Conservation (phyloP, 2,329 filamentous ascomycete genomes). For the Blastomyces parvus region DNA sequence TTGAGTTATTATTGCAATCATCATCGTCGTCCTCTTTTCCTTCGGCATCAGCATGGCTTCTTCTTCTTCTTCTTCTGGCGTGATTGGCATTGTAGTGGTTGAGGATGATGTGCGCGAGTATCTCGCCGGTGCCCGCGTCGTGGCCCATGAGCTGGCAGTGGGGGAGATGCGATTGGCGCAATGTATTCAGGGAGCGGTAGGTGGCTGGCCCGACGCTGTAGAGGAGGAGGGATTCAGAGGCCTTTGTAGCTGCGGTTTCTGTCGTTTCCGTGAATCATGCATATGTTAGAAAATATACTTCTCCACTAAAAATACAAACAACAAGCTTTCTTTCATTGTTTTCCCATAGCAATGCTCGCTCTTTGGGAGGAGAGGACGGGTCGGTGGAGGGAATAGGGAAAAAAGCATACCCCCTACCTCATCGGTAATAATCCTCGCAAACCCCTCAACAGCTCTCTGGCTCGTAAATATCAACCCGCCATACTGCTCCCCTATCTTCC, state of each 20-base stretch:
- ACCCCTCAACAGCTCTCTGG: constrained; percentile 41
- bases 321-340: too few species aligned
- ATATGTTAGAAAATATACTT: neutral
- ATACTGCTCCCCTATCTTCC: constrained; percentile 28
- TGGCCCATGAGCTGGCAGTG: constrained; percentile 60
- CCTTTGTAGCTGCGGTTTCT: constrained; percentile 10
- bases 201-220: constrained; percentile 44
- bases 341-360: too few species aligned
- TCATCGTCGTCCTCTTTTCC: neutral
- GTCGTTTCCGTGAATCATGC: neutral
- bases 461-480: constrained; percentile 43
- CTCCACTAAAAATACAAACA: too few species aligned
- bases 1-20: constrained; percentile 8
- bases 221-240: constrained; percentile 26
- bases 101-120: constrained; percentile 67
- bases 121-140: constrained; percentile 76
- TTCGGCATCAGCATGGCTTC: neutral
- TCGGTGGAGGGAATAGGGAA: neutral
- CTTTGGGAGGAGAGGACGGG: too few species aligned
- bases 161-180: constrained; percentile 38
- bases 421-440: constrained; percentile 28
- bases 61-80: constrained; percentile 1
- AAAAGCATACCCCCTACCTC: constrained; percentile 24
- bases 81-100: constrained; percentile 55
- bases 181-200: constrained; percentile 54